Percentiles rank a stretch among this genome's conserved stretches.
These are phyloP conservation scores for Wickerhamiella dianesei DNA, from an alignment of 805 yeast genomes.

Conservation along the genomic window DNA sequence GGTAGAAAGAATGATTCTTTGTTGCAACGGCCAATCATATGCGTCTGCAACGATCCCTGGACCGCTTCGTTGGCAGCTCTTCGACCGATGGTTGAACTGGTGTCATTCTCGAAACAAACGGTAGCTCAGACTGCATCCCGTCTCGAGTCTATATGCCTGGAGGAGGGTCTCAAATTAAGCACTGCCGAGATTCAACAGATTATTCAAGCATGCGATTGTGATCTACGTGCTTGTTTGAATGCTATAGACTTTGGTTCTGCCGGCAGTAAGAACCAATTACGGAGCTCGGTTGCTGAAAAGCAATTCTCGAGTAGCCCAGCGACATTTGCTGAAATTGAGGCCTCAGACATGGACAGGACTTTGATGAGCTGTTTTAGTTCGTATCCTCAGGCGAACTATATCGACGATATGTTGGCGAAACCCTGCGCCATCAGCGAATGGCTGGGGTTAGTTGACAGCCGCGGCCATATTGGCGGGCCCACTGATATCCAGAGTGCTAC, in stretches of 20 bases:
- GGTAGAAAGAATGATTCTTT: conserved; percentile 9
- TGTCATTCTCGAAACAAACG: conserved; percentile 50
- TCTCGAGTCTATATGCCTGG: conserved; percentile 37
- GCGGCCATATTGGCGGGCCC: not conserved
- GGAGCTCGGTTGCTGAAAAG: not conserved
- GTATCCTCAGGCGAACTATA: conserved; percentile 46
- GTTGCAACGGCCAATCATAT: conserved; percentile 71
- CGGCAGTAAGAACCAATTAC: not conserved
- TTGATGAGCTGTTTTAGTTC: conserved; percentile 52
- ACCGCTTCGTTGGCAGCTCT: conserved; percentile 60
- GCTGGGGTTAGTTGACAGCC: conserved; percentile 54
- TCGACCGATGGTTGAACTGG: conserved; percentile 58
- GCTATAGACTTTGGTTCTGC: conserved; percentile 51
- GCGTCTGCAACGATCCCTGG: conserved; percentile 81
- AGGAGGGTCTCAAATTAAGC: conserved; percentile 39
- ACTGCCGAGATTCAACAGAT: conserved; percentile 47
- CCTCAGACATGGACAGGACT: conserved; percentile 52
- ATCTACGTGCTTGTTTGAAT: conserved; percentile 74
- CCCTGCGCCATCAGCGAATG: conserved; percentile 59
- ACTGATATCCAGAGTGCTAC: conserved; percentile 13
- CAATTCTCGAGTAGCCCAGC: conserved; percentile 1
- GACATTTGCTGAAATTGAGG: conserved; percentile 51
- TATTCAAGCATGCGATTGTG: conserved; percentile 62
- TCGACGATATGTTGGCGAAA: conserved; percentile 36
- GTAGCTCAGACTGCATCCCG: conserved; percentile 34